A percentile compares a stretch with the other conserved stretches of the same genome.
Evolutionary conservation across 768 basidiomycete genomes (phyloP).

Genomic region (Russula sp.): DNA sequence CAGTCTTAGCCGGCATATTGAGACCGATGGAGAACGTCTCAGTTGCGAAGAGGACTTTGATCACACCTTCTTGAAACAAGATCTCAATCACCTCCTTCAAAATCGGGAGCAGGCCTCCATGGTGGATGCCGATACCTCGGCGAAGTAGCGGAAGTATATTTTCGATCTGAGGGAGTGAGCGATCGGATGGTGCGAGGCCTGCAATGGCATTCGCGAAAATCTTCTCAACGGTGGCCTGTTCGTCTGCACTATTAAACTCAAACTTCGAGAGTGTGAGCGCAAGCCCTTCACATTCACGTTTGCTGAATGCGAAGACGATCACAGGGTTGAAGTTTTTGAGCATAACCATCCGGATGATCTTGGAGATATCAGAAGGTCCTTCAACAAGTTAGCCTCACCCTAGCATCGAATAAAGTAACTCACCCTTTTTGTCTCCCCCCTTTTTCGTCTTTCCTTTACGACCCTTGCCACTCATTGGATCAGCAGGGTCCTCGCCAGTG

Average conservation of each 20-base stretch:
- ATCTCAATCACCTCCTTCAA: constrained; percentile 99
- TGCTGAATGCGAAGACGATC: constrained; percentile 97
- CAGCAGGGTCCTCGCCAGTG: constrained; percentile 88
- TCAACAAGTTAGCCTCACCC: constrained; percentile 9
- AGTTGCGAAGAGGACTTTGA: constrained; percentile 97
- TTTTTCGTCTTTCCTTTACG: constrained; percentile 90
- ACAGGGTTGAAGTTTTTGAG: constrained; percentile 95
- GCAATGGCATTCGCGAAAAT: constrained; percentile 96
- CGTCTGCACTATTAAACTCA: constrained; percentile 90
- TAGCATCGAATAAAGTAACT: constrained; percentile 13
- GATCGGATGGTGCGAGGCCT: constrained; percentile 80
- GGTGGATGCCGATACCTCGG: constrained; percentile 96
- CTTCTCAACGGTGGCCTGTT: constrained; percentile 76
- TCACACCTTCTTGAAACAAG: constrained; percentile 94
- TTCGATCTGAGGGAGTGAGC: constrained; percentile 86
- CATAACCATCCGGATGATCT: constrained; percentile 99
- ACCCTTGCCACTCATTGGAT: constrained; percentile 76
- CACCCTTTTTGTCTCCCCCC: constrained; percentile 90
- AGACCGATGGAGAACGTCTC: constrained; percentile 98
- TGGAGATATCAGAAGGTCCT: constrained; percentile 92
- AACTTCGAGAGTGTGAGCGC: constrained; percentile 91
- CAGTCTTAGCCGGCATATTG: constrained; percentile 99
- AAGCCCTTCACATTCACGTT: constrained; percentile 92
- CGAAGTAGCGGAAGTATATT: constrained; percentile 89
- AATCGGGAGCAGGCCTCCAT: constrained; percentile 94